phyloP scores from a whole-genome alignment of 2,329 filamentous ascomycete genomes.

The Cytospora piceae region DNA sequence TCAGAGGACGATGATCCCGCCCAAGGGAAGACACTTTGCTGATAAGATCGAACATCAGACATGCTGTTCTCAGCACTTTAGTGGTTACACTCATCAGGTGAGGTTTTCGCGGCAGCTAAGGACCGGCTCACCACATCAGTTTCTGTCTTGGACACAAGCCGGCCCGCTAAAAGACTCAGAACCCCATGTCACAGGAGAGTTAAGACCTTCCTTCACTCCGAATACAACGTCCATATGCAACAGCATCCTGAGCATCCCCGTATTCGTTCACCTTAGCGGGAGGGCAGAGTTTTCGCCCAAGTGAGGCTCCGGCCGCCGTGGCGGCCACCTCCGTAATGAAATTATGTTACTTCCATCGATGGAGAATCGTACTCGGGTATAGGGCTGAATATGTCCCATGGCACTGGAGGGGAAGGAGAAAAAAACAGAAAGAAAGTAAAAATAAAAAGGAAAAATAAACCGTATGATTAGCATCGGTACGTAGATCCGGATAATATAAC shows the following conservation, averaged over 20 bases:
- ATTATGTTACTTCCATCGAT: neutral
- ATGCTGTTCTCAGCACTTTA: neutral
- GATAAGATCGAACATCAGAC: neutral
- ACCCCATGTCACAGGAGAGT: neutral
- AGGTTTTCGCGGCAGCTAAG: neutral
- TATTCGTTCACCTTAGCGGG: conserved; percentile 2
- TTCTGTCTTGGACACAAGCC: neutral
- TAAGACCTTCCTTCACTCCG: neutral
- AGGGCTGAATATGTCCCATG: neutral
- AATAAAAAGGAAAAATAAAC: no score
- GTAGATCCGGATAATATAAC: neutral
- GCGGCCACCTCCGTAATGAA: conserved; percentile 16
- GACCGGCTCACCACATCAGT: neutral
- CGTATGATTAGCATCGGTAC: neutral
- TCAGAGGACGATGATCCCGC: neutral
- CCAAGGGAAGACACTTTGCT: neutral
- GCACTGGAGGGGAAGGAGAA: neutral
- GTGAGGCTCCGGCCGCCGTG: conserved; percentile 10
- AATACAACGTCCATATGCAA: neutral
- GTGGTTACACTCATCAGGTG: neutral
- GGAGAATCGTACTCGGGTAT: neutral
- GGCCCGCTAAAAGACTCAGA: neutral
- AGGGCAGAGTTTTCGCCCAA: neutral
- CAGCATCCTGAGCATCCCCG: neutral
- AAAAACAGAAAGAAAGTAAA: neutral